These are phyloP conservation scores for Trypanosoma brucei DNA, from an alignment of 208 protist genomes.

Conservation along the genomic window DNA sequence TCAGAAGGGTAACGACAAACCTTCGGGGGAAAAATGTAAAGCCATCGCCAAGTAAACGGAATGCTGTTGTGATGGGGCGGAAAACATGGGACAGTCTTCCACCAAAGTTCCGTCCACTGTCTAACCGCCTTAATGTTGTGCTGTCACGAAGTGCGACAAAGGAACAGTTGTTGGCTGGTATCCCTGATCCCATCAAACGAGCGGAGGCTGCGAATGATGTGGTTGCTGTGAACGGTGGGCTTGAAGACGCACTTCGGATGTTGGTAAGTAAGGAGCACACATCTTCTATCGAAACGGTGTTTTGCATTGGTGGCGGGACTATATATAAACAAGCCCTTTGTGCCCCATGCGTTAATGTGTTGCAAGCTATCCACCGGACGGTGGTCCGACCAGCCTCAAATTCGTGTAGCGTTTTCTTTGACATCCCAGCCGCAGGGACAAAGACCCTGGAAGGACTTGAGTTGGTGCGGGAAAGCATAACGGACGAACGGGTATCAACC, in stretches of 20 bases:
- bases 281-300: conserved; percentile 77
- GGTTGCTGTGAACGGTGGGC: conserved; percentile 51
- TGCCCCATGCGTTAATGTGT: conserved; percentile 49
- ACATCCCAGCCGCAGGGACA: conserved; percentile 27
- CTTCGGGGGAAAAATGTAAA: conserved; percentile 58
- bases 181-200: conserved; percentile 46
- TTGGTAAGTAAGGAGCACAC: conserved; percentile 56
- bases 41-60: conserved; percentile 41
- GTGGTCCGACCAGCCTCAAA: conserved; percentile 31
- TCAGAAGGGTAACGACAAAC: conserved; percentile 75
- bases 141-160: conserved; percentile 51
- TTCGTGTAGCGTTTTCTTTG: conserved; percentile 59
- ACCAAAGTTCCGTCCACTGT: conserved; percentile 80
- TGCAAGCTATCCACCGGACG: conserved; percentile 75
- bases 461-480: conserved; percentile 42
- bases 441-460: conserved; percentile 2
- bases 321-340: conserved; percentile 80
- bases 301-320: conserved; percentile 90
- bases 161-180: conserved; percentile 31
- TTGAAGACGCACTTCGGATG: conserved; percentile 43
- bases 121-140: conserved; percentile 91
- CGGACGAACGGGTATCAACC: conserved; percentile 28
- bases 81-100: conserved; percentile 97
- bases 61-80: conserved; percentile 96
- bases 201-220: conserved; percentile 34